phyloP scores from a whole-genome alignment of 257 asterid genomes.

The Euphrasia confusa region DNA sequence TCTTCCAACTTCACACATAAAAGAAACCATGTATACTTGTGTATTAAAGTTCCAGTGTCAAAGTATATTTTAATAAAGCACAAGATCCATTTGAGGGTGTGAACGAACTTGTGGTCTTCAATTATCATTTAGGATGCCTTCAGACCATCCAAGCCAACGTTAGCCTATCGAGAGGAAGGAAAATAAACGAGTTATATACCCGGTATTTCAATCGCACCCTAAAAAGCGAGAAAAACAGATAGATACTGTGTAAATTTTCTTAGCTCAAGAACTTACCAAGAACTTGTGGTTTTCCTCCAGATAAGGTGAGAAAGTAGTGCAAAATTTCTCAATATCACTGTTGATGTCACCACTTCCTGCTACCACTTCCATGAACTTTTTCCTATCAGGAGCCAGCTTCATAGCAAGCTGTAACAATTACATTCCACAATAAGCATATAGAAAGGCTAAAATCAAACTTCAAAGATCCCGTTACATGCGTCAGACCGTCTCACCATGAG shows the following conservation, averaged over 20 bases:
- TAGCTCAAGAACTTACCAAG: constrained; percentile 53
- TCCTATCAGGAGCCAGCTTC: constrained; percentile 99
- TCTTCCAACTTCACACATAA: too few species aligned
- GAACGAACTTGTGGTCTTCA: constrained; percentile 17
- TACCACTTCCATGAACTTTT: constrained; percentile 75
- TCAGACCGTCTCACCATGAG: constrained; percentile 71
- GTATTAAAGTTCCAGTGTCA: too few species aligned
- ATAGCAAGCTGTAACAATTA: constrained; percentile 74
- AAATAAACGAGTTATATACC: constrained; percentile 8
- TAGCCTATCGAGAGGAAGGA: constrained; percentile 57
- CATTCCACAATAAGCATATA: constrained; percentile 11
- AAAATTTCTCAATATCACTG: constrained; percentile 72
- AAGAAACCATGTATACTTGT: too few species aligned
- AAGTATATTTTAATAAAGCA: neutral
- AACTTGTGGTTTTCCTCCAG: constrained; percentile 96
- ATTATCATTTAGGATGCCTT: constrained; percentile 66
- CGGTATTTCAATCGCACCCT: neutral
- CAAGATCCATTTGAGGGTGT: neutral
- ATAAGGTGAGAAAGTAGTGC: constrained; percentile 66
- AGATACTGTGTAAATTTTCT: neutral
- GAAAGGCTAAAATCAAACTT: constrained; percentile 7
- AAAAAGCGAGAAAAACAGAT: neutral
- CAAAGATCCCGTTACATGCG: constrained; percentile 28
- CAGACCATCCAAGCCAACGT: constrained; percentile 80
- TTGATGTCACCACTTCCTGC: constrained; percentile 65